Evolutionary conservation across 1,284 basidiomycete species (phyloP).

Genomic region (Boletus mariae): DNA sequence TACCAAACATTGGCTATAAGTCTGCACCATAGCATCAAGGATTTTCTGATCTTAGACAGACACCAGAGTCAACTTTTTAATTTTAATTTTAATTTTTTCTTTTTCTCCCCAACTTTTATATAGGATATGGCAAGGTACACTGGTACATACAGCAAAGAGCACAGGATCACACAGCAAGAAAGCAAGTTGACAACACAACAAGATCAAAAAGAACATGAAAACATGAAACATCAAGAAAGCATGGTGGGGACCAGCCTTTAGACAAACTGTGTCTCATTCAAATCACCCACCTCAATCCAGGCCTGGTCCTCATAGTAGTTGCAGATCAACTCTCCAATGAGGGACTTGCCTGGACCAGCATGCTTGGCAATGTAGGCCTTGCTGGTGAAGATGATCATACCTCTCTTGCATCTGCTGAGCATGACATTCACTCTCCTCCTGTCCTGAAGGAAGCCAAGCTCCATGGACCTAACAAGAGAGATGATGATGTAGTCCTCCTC

Average conservation of each 20-base stretch:
- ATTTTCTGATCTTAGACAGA: background rate
- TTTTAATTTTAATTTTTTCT: conserved; percentile 1
- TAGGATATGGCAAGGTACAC: conserved; percentile 10
- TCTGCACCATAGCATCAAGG: background rate
- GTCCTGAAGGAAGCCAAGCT: conserved; percentile 56
- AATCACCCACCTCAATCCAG: conserved; percentile 28
- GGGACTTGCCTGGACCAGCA: conserved; percentile 39
- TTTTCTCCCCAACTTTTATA: conserved; percentile 5
- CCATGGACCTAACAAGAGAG: conserved; percentile 56
- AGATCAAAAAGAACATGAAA: background rate
- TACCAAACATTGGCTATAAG: too few relatives aligned
- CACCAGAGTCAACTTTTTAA: background rate
- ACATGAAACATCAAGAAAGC: conserved; percentile 5
- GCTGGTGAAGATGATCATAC: conserved; percentile 64
- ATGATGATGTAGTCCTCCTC: conserved; percentile 61
- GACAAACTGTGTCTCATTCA: conserved; percentile 17
- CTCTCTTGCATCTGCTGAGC: conserved; percentile 63
- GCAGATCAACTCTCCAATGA: conserved; percentile 25
- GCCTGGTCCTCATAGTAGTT: conserved; percentile 24
- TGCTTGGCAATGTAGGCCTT: conserved; percentile 49
- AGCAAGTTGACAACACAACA: conserved; percentile 7
- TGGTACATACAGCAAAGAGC: background rate
- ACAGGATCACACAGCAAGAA: conserved; percentile 14
- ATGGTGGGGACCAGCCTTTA: conserved; percentile 1
- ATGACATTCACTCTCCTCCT: conserved; percentile 64